Conservation (phyloP, 106 monocot species). For the Allium cepa region DNA sequence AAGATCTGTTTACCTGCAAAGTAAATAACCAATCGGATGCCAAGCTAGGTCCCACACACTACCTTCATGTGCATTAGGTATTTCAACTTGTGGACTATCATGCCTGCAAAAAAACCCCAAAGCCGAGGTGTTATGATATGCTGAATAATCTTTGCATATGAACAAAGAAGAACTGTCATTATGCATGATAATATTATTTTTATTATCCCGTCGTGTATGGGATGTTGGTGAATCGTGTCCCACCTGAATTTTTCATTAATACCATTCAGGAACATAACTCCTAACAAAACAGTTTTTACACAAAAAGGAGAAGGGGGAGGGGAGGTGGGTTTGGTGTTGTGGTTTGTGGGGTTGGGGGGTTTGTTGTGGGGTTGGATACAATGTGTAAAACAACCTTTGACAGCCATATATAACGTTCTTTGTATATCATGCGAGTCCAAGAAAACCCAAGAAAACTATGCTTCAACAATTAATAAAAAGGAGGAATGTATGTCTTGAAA, state of each 20-base stretch:
- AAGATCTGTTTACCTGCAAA: slow-evolving; percentile 48
- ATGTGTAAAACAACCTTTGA: background rate
- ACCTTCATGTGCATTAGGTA: slow-evolving; percentile 78
- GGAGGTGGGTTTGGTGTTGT: no score
- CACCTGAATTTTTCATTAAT: background rate
- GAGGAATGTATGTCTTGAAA: background rate
- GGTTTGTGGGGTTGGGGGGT: no score
- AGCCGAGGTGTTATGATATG: no score
- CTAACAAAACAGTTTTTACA: no score
- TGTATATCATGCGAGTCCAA: background rate
- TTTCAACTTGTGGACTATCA: slow-evolving; percentile 87
- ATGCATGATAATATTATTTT: background rate
- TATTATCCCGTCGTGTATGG: background rate
- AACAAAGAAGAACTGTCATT: background rate
- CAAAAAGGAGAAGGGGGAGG: no score
- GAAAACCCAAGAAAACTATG: background rate
- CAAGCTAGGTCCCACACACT: slow-evolving; percentile 90
- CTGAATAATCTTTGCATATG: background rate
- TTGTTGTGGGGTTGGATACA: no score
- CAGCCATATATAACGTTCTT: background rate
- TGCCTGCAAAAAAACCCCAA: slow-evolving; percentile 23
- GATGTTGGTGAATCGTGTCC: background rate
- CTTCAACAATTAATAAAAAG: background rate
- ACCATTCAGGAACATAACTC: no score
- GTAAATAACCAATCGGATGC: slow-evolving; percentile 96